phyloP scores from a whole-genome alignment of 2,329 filamentous ascomycete genomes.

The Chalaropsis ovoidea region DNA sequence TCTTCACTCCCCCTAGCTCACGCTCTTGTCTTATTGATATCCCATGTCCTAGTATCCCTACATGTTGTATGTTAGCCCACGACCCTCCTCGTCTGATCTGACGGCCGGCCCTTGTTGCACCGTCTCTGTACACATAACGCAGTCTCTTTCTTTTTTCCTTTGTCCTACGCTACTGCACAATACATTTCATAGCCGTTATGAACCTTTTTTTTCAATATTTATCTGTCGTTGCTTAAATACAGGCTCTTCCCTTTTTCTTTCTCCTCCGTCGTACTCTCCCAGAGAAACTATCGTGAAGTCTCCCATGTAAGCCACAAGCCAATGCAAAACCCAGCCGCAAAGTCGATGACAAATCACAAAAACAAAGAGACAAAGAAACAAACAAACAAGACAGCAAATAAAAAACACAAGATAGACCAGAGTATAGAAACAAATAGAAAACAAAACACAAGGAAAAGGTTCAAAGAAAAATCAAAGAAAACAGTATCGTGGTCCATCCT shows the following conservation, averaged over 20 bases:
- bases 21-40: conserved; percentile 8
- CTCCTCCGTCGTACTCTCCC: background rate
- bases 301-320: too few species aligned
- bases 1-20: background rate
- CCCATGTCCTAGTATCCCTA: background rate
- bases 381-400: conserved; percentile 27
- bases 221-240: conserved; percentile 3
- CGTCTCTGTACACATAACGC: background rate
- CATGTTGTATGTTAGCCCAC: conserved; percentile 6
- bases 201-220: background rate
- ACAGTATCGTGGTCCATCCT: background rate
- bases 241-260: background rate
- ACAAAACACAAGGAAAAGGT: background rate
- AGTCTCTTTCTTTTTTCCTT: conserved; percentile 12
- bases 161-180: background rate
- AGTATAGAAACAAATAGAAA: background rate
- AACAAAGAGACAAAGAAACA: background rate
- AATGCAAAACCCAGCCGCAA: background rate
- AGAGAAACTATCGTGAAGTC: background rate
- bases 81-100: background rate
- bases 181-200: background rate
- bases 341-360: background rate
- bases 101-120: background rate
- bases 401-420: conserved; percentile 20
- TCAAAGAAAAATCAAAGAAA: conserved; percentile 17